Base-by-base conservation (phyloP, 2,329 filamentous ascomycete genomes). In the Colletotrichum ledebouriae region DNA sequence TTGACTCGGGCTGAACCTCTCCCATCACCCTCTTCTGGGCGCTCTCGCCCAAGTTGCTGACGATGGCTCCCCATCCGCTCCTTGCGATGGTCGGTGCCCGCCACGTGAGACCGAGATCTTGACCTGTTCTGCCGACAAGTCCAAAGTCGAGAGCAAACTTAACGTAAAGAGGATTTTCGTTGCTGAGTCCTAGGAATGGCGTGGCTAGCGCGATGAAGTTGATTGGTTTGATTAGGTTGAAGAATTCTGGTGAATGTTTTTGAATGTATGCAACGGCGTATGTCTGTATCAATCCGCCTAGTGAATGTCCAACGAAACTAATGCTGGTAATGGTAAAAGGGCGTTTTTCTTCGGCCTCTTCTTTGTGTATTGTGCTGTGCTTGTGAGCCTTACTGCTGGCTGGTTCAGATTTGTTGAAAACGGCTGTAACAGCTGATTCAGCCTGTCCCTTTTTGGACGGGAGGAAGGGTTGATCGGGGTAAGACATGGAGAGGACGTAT, bases 131-230 rank as follows among this genome's bases (percentile, higher is more conserved):
- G n/a, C 96, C 96, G 13, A 99, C 95, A 1, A 99, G 86, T 0
- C 96, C 96, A 80, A 98, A 97, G 77, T 99, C 96, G 3, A 99
- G 84, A 0, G 96, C 96, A 78, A 99, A 98, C 75, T 94, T 97
- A 79, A 99, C 93, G 77, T 99, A 99, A 64, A 98, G 85, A 0
- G 96, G 96, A 73, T 99, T 99, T 77, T 99, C 96, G 77, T 99
- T 98, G 78, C 95, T 98, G 42, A 98, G 83, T 0, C 95, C 95
- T 1, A 98, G 82, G 72, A 98, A 94, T 0, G 95, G 95, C 0
- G 94, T 91, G 15, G 95, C 94, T 72, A 98, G 82, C 33, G 92
- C 86, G 72, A 98, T 91, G 75, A 98, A 98, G 76, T 98, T 98
- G 77, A 97, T 84, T 0, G 95, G 95, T 71, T 89, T 87, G 73